These are phyloP conservation scores for Apophysomyces ossiformis DNA, from an alignment of 371 early-diverging fungal genomes.

Conservation along the genomic window DNA sequence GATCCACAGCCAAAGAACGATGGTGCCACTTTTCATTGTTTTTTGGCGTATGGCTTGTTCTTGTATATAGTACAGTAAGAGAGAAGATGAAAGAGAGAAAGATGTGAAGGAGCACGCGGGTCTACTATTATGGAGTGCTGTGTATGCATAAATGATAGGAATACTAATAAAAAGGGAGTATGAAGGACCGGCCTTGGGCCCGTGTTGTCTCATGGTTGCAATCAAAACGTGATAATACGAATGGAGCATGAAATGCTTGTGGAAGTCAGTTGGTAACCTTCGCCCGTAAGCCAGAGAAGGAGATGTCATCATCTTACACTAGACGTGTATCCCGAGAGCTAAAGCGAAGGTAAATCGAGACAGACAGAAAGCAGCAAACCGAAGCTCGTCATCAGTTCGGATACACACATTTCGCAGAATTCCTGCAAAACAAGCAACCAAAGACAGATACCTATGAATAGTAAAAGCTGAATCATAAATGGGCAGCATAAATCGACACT, in stretches of 20 bases:
- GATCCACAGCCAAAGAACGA: background rate
- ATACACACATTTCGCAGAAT: too few relatives aligned
- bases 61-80: background rate
- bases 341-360: background rate
- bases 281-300: background rate
- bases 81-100: background rate
- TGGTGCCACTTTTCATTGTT: background rate
- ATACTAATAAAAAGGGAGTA: background rate
- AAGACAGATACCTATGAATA: background rate
- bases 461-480: background rate
- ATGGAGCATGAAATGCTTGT: background rate
- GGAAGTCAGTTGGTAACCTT: background rate
- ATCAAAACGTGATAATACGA: constrained; percentile 6
- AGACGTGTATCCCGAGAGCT: background rate
- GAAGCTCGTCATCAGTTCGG: background rate
- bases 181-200: constrained; percentile 7
- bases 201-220: constrained; percentile 10
- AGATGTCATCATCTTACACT: background rate
- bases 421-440: too few relatives aligned
- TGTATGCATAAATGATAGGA: constrained; percentile 5
- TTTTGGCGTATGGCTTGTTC: background rate
- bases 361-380: background rate
- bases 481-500: background rate
- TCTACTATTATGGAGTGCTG: background rate
- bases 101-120: background rate